Percentiles rank a stretch among this genome's conserved stretches.
Evolutionary conservation across 371 early-diverging fungal species (phyloP).

Genomic region (Mortierella sp.): DNA sequence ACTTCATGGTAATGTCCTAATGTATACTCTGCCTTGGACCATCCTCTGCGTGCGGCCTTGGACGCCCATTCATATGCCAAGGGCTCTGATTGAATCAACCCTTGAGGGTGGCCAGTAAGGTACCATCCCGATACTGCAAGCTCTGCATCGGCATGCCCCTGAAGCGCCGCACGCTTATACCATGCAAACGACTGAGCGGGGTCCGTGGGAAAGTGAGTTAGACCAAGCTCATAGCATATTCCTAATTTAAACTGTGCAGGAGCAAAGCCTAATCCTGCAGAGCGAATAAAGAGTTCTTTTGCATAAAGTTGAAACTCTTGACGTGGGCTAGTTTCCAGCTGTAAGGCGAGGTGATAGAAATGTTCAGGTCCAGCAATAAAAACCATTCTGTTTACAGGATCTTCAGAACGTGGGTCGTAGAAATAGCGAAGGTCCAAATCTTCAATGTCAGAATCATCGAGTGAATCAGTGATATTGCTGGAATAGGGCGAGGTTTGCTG

Average conservation of each 20-base stretch:
- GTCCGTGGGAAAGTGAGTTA: constrained; percentile 74
- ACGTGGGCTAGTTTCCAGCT: constrained; percentile 45
- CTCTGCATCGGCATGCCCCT: constrained; percentile 93
- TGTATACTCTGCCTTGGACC: constrained; percentile 94
- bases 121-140: constrained; percentile 97
- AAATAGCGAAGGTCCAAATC: constrained; percentile 33
- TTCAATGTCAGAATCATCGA: constrained; percentile 6
- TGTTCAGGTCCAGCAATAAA: constrained; percentile 53
- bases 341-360: constrained; percentile 47
- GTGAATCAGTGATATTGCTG: background rate
- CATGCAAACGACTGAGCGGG: constrained; percentile 80
- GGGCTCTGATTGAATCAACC: constrained; percentile 82
- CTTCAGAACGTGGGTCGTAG: constrained; percentile 33
- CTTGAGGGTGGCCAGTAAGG: constrained; percentile 86
- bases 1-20: constrained; percentile 95
- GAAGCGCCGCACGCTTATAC: constrained; percentile 90
- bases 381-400: constrained; percentile 28
- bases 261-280: constrained; percentile 71
- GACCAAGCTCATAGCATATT: constrained; percentile 84
- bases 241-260: constrained; percentile 85
- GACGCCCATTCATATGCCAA: constrained; percentile 94
- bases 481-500: background rate
- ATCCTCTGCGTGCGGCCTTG: constrained; percentile 84
- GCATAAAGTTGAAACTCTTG: constrained; percentile 49
- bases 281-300: constrained; percentile 59